These are phyloP conservation scores for Colletotrichum sp. DNA, from an alignment of 2,329 filamentous ascomycete species.

Conservation along the genomic window DNA sequence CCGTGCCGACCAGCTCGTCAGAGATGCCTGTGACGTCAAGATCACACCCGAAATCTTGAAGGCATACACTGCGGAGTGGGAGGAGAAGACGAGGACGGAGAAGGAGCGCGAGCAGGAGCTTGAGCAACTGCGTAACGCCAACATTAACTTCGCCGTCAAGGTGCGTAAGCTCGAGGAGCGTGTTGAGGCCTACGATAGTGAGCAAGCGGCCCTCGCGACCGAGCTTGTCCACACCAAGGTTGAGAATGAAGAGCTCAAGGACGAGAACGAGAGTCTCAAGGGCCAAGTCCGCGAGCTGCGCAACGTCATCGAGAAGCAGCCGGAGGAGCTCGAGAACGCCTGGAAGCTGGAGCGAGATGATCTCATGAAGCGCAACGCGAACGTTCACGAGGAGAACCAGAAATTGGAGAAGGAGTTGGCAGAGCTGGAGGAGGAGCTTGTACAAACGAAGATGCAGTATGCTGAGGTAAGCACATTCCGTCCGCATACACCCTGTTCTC, in stretches of 20 bases:
- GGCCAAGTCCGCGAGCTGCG: slow-evolving; percentile 86
- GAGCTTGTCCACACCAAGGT: slow-evolving; percentile 93
- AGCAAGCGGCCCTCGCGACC: slow-evolving; percentile 89
- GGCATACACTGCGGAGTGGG: slow-evolving; percentile 85
- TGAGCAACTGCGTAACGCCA: slow-evolving; percentile 71
- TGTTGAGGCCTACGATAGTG: slow-evolving; percentile 84
- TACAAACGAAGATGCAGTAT: slow-evolving; percentile 92
- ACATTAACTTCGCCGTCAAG: slow-evolving; percentile 71
- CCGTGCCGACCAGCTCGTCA: slow-evolving; percentile 89
- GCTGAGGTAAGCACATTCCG: slow-evolving; percentile 77
- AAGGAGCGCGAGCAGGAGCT: slow-evolving; percentile 84
- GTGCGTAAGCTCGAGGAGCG: slow-evolving; percentile 88
- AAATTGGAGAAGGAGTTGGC: slow-evolving; percentile 86
- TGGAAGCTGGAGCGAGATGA: slow-evolving; percentile 87
- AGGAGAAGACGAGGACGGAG: slow-evolving; percentile 84
- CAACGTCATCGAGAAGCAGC: slow-evolving; percentile 87
- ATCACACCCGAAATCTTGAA: slow-evolving; percentile 84
- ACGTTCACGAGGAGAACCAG: slow-evolving; percentile 93
- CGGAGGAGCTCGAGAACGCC: slow-evolving; percentile 82
- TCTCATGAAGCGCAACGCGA: slow-evolving; percentile 89
- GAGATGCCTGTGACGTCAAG: slow-evolving; percentile 88
- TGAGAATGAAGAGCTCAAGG: slow-evolving; percentile 86
- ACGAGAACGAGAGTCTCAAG: slow-evolving; percentile 87
- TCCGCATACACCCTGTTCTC: not conserved
- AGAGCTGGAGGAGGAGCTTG: slow-evolving; percentile 91